Evolutionary conservation across 2,329 filamentous ascomycete genomes (phyloP).

Genomic region (Calycina herbarum): DNA sequence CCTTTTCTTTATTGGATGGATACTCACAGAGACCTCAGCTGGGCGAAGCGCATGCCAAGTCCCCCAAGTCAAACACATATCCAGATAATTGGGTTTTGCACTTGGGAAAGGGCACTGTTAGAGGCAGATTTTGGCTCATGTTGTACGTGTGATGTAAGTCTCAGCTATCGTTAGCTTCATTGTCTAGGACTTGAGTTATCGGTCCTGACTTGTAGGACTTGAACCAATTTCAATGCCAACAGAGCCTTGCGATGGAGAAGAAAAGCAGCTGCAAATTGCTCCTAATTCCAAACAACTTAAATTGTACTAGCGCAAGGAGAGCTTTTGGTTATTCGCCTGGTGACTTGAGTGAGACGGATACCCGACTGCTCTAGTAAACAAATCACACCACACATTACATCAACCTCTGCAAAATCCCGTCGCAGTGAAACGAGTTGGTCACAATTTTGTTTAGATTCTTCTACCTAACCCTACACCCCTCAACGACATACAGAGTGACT

Average conservation of each 20-base stretch:
- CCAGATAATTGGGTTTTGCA: neutral
- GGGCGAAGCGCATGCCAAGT: neutral
- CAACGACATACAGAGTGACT: neutral
- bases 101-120: neutral
- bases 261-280: no score
- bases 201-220: neutral
- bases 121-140: neutral
- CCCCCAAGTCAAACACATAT: conserved; percentile 2
- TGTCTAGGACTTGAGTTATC: neutral
- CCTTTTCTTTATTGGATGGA: neutral
- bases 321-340: neutral
- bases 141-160: neutral
- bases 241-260: neutral
- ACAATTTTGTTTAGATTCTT: conserved; percentile 7
- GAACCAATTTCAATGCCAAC: neutral
- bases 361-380: neutral
- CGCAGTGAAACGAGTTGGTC: neutral
- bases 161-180: neutral
- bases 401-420: neutral
- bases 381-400: conserved; percentile 1
- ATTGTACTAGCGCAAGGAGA: neutral
- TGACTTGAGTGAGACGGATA: neutral
- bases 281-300: no score
- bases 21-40: neutral
- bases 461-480: conserved; percentile 8